Conservation (phyloP, 2,329 filamentous ascomycete genomes). For the Xylariomycetidae sp. region DNA sequence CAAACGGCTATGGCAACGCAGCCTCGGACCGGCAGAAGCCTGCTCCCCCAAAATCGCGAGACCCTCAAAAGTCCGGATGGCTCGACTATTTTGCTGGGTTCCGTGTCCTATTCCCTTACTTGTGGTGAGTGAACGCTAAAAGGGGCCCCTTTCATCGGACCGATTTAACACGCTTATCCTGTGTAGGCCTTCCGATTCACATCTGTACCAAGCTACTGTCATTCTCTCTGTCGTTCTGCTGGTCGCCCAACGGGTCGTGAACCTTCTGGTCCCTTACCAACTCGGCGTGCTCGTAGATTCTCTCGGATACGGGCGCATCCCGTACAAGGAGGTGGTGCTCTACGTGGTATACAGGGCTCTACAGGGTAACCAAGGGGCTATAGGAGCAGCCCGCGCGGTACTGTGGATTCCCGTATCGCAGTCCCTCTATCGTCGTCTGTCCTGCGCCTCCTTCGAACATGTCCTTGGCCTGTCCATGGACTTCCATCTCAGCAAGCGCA, state of each 20-base stretch:
- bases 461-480: constrained; percentile 42
- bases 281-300: constrained; percentile 36
- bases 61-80: constrained; percentile 29
- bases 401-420: constrained; percentile 47
- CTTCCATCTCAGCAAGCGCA: constrained; percentile 46
- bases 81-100: constrained; percentile 43
- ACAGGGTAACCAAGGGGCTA: constrained; percentile 40
- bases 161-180: constrained; percentile 10
- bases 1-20: constrained; percentile 23
- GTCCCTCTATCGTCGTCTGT: constrained; percentile 37
- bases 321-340: constrained; percentile 37
- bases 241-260: constrained; percentile 37
- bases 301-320: constrained; percentile 36
- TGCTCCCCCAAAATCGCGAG: constrained; percentile 7
- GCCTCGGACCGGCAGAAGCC: constrained; percentile 6
- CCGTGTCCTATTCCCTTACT: constrained; percentile 38
- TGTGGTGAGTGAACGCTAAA: too few species aligned
- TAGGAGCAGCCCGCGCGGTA: constrained; percentile 37
- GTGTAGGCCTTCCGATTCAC: constrained; percentile 37
- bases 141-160: too few species aligned
- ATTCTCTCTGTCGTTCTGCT: constrained; percentile 37
- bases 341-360: constrained; percentile 40
- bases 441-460: constrained; percentile 41
- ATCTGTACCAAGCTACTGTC: constrained; percentile 34
- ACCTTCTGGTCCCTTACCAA: constrained; percentile 38